phyloP scores from a whole-genome alignment of 352 stramenopile genomes.

The Pythium phragmiticola region DNA sequence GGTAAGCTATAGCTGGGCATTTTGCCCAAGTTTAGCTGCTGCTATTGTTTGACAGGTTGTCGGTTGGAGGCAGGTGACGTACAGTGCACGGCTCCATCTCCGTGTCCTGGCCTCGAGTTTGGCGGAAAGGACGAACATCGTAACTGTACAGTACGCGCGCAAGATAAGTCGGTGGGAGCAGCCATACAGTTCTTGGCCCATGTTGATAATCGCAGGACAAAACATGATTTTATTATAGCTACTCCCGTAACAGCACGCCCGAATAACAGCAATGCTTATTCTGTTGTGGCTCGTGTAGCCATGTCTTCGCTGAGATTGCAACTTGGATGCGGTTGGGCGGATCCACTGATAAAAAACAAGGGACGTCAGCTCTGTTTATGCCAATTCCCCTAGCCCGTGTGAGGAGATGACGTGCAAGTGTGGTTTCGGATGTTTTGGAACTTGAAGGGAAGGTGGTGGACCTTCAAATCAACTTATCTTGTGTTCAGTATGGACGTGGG shows the following conservation, averaged over 20 bases:
- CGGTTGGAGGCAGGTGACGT: neutral
- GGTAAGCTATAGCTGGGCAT: neutral
- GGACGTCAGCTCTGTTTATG: neutral
- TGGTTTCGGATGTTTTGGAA: neutral
- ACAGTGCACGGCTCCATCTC: neutral
- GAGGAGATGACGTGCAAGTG: neutral
- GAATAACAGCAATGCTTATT: conserved; percentile 8
- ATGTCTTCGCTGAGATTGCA: conserved; percentile 5
- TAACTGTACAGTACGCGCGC: neutral
- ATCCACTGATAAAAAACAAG: neutral
- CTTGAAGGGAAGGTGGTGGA: neutral
- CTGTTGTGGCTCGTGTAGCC: conserved; percentile 5
- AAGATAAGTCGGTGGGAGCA: neutral
- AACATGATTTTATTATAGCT: too few relatives aligned
- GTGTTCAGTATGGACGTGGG: neutral
- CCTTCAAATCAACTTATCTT: neutral
- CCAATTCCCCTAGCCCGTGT: neutral
- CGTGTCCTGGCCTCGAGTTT: neutral
- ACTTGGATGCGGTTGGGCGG: neutral
- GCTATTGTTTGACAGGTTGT: neutral
- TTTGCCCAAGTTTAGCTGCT: neutral
- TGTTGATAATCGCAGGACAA: neutral
- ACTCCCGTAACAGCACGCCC: too few relatives aligned
- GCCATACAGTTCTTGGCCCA: neutral
- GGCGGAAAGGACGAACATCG: neutral